phyloP scores from a whole-genome alignment of 1,139 yeast genomes.

The Pneumocystis jirovecii region DNA sequence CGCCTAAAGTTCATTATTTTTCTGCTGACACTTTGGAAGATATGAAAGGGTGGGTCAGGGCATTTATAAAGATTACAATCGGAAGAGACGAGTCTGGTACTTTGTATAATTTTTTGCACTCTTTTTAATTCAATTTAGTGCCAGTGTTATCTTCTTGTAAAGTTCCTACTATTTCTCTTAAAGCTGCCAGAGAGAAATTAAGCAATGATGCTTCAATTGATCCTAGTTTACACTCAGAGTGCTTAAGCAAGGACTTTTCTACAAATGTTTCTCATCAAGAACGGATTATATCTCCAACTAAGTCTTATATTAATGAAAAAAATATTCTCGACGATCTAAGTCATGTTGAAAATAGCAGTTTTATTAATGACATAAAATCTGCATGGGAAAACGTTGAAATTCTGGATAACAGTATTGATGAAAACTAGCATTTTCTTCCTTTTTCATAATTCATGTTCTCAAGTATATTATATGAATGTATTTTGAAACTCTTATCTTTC shows the following conservation, averaged over 20 bases:
- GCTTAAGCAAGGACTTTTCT: not conserved
- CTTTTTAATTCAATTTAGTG: constrained; percentile 29
- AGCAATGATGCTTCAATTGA: not conserved
- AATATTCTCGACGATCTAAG: not conserved
- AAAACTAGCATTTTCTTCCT: not conserved
- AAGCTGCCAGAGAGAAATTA: constrained; percentile 56
- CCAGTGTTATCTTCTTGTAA: constrained; percentile 92
- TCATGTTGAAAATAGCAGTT: not conserved
- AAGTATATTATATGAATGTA: not conserved
- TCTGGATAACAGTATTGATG: not conserved
- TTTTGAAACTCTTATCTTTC: not conserved
- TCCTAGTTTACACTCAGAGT: not conserved
- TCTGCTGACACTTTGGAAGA: constrained; percentile 87
- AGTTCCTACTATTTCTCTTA: constrained; percentile 81
- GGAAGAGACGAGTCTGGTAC: constrained; percentile 53
- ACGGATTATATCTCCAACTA: not conserved
- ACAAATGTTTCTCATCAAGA: not conserved
- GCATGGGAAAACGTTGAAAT: not conserved
- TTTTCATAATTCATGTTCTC: not conserved
- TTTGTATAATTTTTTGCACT: not conserved
- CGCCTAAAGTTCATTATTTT: constrained; percentile 88
- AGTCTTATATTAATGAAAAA: not conserved
- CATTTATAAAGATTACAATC: constrained; percentile 87
- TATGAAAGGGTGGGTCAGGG: constrained; percentile 91
- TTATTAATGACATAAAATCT: not conserved